These are phyloP conservation scores for Clavariopsis aquatica DNA, from an alignment of 495 filamentous ascomycete genomes.

Conservation along the genomic window DNA sequence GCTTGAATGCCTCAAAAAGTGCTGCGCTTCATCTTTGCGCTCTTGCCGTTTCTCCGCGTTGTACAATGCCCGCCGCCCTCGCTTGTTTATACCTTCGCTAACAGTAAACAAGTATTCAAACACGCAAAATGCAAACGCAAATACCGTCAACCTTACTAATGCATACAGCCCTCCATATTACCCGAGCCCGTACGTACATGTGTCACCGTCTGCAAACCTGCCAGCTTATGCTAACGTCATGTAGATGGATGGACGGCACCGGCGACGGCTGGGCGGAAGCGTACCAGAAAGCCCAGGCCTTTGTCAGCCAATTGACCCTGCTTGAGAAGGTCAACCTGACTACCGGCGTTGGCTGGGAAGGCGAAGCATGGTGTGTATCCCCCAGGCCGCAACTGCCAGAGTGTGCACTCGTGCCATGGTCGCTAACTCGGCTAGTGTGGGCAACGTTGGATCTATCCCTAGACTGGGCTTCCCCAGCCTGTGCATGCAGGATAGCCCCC, in stretches of 20 bases:
- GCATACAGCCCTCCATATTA: slow-evolving; percentile 64
- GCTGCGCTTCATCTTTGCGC: slow-evolving; percentile 21
- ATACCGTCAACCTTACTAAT: slow-evolving; percentile 15
- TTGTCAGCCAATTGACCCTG: slow-evolving; percentile 81
- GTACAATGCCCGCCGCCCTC: slow-evolving; percentile 2
- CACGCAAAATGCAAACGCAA: neutral
- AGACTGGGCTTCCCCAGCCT: slow-evolving; percentile 78
- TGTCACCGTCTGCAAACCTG: too few relatives aligned
- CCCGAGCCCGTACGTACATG: slow-evolving; percentile 50
- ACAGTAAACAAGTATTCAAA: slow-evolving; percentile 36
- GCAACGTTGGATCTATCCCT: slow-evolving; percentile 68
- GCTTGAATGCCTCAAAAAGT: slow-evolving; percentile 27
- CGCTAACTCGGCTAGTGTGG: slow-evolving; percentile 56
- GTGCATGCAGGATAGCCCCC: slow-evolving; percentile 87
- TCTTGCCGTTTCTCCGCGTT: slow-evolving; percentile 35
- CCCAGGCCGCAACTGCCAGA: neutral
- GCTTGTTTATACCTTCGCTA: slow-evolving; percentile 21
- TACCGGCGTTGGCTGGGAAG: slow-evolving; percentile 76
- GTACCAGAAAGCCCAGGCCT: slow-evolving; percentile 71
- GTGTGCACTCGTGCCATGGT: neutral
- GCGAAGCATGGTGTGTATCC: slow-evolving; percentile 34
- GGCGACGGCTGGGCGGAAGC: slow-evolving; percentile 72
- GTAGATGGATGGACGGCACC: slow-evolving; percentile 72
- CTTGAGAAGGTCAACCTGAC: slow-evolving; percentile 92
- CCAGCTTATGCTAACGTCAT: slow-evolving; percentile 66